Percentiles rank a stretch among this genome's conserved stretches.
These are phyloP conservation scores for Saitozyma podzolica DNA, from an alignment of 768 basidiomycete species.

Conservation along the genomic window DNA sequence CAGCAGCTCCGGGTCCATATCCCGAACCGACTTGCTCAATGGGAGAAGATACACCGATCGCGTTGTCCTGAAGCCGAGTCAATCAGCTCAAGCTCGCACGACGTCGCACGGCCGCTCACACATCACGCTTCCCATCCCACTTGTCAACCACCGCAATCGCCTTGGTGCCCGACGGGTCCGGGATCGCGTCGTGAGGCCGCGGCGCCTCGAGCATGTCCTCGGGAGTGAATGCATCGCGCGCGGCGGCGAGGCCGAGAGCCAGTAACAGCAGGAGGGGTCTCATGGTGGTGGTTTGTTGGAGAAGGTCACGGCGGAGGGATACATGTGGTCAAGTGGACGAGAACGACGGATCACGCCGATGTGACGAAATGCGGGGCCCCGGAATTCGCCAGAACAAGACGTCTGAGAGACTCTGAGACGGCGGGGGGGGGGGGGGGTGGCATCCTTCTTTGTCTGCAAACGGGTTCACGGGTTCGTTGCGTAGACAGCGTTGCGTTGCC, in stretches of 20 bases:
- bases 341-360: too few relatives aligned
- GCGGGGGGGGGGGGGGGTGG: too few relatives aligned
- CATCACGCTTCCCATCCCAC: constrained; percentile 30
- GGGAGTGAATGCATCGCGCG: constrained; percentile 25
- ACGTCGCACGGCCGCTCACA: constrained; percentile 13
- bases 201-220: constrained; percentile 45
- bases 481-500: too few relatives aligned
- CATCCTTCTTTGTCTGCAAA: too few relatives aligned
- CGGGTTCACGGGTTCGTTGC: too few relatives aligned
- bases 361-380: too few relatives aligned
- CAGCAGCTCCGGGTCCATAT: constrained; percentile 7
- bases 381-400: too few relatives aligned
- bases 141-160: constrained; percentile 34
- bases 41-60: constrained; percentile 37
- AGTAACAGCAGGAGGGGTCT: too few relatives aligned
- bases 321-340: too few relatives aligned
- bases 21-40: constrained; percentile 16
- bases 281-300: too few relatives aligned
- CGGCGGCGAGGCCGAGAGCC: neutral
- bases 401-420: too few relatives aligned
- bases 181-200: constrained; percentile 32
- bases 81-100: constrained; percentile 6
- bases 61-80: constrained; percentile 15
- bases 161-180: constrained; percentile 19
- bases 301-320: too few relatives aligned